Conservation (phyloP, 441 rosid species). For the Hura crepitans region DNA sequence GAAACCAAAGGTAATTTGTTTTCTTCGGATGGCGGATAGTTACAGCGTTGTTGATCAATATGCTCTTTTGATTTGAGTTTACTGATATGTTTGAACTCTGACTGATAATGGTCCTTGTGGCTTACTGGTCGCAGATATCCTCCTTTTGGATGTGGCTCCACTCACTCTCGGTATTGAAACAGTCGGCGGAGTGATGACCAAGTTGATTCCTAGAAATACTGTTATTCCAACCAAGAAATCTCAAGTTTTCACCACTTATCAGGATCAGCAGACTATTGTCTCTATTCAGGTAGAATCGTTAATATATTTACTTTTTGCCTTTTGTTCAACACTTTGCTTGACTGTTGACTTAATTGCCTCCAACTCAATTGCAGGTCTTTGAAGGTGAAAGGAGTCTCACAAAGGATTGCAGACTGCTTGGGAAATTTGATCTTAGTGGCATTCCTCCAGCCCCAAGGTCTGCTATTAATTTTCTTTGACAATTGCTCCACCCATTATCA, state of each 20-base stretch:
- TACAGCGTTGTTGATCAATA: background rate
- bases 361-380: no score
- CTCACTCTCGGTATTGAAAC: slow-evolving; percentile 87
- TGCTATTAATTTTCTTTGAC: no score
- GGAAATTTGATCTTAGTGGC: slow-evolving; percentile 72
- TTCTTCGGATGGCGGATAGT: no score
- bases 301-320: no score
- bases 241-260: slow-evolving; percentile 84
- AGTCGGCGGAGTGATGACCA: slow-evolving; percentile 92
- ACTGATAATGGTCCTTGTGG: no score
- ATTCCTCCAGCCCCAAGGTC: slow-evolving; percentile 79
- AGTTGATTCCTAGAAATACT: slow-evolving; percentile 86
- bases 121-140: slow-evolving; percentile 78
- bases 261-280: slow-evolving; percentile 87
- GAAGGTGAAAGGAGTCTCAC: slow-evolving; percentile 93
- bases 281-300: slow-evolving; percentile 70
- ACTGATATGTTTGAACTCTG: no score
- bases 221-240: slow-evolving; percentile 84
- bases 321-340: no score
- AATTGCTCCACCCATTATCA: no score
- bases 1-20: slow-evolving; percentile 65
- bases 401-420: slow-evolving; percentile 73
- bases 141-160: slow-evolving; percentile 78
- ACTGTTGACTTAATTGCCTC: no score
- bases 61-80: no score